Evolutionary conservation across 768 basidiomycete genomes (phyloP).

Genomic region (Cystobasidium tubakii): DNA sequence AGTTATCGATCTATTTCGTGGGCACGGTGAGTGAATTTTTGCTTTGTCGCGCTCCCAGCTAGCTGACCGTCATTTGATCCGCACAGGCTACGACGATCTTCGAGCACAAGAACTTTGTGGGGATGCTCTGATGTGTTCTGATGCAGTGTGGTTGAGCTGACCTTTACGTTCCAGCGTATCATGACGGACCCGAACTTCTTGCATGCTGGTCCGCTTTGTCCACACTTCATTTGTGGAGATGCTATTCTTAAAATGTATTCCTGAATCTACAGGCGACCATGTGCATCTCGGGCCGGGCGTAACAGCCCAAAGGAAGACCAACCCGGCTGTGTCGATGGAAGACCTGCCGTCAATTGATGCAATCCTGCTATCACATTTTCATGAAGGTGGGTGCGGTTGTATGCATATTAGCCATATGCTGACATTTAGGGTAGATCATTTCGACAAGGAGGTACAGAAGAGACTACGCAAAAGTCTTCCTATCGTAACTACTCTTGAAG

Average conservation of each 20-base stretch:
- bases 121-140: neutral
- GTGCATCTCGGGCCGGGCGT: constrained; percentile 47
- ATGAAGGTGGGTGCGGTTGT: constrained; percentile 32
- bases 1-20: constrained; percentile 34
- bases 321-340: constrained; percentile 48
- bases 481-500: constrained; percentile 49
- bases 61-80: neutral
- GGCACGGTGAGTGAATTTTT: constrained; percentile 4
- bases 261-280: constrained; percentile 18
- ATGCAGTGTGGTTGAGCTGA: neutral
- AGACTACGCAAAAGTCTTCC: constrained; percentile 48
- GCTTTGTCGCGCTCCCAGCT: neutral
- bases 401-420: neutral
- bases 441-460: constrained; percentile 49
- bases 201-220: constrained; percentile 47
- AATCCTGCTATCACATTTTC: constrained; percentile 48
- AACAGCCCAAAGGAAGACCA: constrained; percentile 46
- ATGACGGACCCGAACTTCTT: constrained; percentile 48
- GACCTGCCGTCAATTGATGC: constrained; percentile 49
- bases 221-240: constrained; percentile 45
- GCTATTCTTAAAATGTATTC: constrained; percentile 7
- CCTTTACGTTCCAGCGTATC: constrained; percentile 35
- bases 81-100: constrained; percentile 30
- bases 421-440: constrained; percentile 47
- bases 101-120: constrained; percentile 30